Conservation (phyloP, 1,284 basidiomycete genomes). For the Tilletia caries region DNA sequence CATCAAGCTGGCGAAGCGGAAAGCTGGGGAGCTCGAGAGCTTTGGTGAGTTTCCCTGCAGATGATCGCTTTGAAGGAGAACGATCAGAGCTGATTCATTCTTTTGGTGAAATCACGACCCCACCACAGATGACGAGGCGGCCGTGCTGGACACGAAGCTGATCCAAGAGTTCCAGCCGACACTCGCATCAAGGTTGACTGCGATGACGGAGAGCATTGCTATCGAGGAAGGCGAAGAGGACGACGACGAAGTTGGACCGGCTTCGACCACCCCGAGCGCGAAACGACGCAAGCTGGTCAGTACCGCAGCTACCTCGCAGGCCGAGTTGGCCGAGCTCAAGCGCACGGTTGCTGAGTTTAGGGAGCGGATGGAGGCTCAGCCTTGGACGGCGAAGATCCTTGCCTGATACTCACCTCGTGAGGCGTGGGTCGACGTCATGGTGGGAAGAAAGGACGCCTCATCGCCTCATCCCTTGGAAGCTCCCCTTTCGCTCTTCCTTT, state of each 20-base stretch:
- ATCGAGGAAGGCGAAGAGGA: not conserved
- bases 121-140: conserved; percentile 16
- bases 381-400: conserved; percentile 9
- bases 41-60: conserved; percentile 60
- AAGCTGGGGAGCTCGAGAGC: conserved; percentile 94
- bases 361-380: conserved; percentile 12
- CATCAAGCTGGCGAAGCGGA: conserved; percentile 86
- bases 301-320: conserved; percentile 7
- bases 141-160: conserved; percentile 60
- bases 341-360: conserved; percentile 19
- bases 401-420: no score
- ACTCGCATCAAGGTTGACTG: conserved; percentile 61
- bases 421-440: no score
- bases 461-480: no score
- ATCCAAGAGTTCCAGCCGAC: conserved; percentile 73
- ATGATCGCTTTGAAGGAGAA: not conserved
- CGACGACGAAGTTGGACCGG: conserved; percentile 55
- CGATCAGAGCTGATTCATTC: not conserved
- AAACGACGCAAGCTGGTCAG: conserved; percentile 5
- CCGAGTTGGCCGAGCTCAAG: conserved; percentile 15
- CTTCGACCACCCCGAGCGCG: conserved; percentile 33
- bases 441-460: no score
- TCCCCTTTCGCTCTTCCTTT: no score
- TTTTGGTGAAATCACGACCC: not conserved
- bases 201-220: conserved; percentile 42